phyloP scores from a whole-genome alignment of 2,329 filamentous ascomycete genomes.

The Pestalotiopsis sp. region DNA sequence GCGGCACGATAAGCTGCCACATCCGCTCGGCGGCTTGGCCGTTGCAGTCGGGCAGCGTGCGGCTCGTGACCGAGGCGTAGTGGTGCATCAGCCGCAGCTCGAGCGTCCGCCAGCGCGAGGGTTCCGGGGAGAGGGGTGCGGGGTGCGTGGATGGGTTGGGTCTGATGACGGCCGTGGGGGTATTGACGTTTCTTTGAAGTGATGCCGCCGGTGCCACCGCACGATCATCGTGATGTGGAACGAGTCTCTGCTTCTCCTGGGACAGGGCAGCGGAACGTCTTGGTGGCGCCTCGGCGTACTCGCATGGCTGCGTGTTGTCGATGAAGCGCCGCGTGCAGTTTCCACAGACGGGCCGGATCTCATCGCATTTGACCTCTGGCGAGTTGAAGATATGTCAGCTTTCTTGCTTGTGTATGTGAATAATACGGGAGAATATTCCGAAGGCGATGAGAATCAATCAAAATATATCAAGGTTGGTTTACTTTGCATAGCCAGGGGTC shows the following conservation, averaged over 20 bases:
- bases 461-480: too few relatives aligned
- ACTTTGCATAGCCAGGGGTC: too few relatives aligned
- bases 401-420: not conserved
- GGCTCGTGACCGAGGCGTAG: conserved; percentile 9
- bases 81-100: conserved; percentile 15
- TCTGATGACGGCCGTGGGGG: not conserved
- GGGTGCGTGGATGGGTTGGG: not conserved
- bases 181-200: too few relatives aligned
- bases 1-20: conserved; percentile 11
- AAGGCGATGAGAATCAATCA: too few relatives aligned
- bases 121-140: not conserved
- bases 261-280: not conserved
- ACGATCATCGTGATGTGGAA: too few relatives aligned
- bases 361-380: conserved; percentile 2
- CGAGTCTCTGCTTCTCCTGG: not conserved
- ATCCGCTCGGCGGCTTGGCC: not conserved
- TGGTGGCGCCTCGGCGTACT: not conserved
- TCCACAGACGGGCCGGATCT: not conserved
- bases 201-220: too few relatives aligned
- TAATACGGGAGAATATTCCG: too few relatives aligned
- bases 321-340: conserved; percentile 1
- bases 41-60: conserved; percentile 13
- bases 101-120: conserved; percentile 3
- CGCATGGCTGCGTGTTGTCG: not conserved
- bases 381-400: not conserved